phyloP scores from a whole-genome alignment of 768 basidiomycete genomes.

The Podaxis sp. region DNA sequence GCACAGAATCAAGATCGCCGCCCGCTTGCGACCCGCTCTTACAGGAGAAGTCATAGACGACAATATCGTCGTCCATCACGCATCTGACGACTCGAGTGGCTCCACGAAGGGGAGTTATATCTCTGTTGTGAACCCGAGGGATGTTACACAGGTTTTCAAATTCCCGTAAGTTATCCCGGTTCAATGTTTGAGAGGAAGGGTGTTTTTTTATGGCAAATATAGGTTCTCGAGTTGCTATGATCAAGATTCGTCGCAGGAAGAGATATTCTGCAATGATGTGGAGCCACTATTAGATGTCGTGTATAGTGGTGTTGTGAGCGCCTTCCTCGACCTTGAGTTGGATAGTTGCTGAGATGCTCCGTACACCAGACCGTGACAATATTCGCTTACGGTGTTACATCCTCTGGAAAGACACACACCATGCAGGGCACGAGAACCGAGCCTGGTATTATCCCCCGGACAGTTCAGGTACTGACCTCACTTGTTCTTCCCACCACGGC shows the following conservation, averaged over 20 bases:
- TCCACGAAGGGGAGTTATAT: constrained; percentile 45
- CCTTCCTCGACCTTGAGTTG: not conserved
- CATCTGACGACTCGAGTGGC: constrained; percentile 29
- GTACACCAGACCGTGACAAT: constrained; percentile 71
- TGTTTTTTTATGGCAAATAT: not conserved
- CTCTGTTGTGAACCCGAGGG: constrained; percentile 68
- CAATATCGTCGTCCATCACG: constrained; percentile 51
- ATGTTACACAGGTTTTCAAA: constrained; percentile 67
- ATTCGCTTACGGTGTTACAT: constrained; percentile 90
- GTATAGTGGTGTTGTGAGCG: constrained; percentile 69
- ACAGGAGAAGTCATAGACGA: constrained; percentile 61
- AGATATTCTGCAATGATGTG: constrained; percentile 77
- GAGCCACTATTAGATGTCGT: constrained; percentile 76
- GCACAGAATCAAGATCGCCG: constrained; percentile 68
- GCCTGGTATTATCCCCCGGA: constrained; percentile 85
- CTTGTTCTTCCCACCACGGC: not conserved
- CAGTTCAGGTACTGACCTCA: constrained; percentile 55
- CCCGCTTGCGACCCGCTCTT: constrained; percentile 68
- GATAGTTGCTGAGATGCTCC: constrained; percentile 2
- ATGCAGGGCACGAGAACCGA: constrained; percentile 79
- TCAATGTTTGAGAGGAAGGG: not conserved
- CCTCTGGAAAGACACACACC: constrained; percentile 89
- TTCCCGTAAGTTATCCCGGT: constrained; percentile 56
- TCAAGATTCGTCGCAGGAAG: constrained; percentile 64
- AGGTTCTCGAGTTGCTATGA: constrained; percentile 81